Conservation (phyloP, 371 early-diverging fungal species). For the Mucor saturninus region DNA sequence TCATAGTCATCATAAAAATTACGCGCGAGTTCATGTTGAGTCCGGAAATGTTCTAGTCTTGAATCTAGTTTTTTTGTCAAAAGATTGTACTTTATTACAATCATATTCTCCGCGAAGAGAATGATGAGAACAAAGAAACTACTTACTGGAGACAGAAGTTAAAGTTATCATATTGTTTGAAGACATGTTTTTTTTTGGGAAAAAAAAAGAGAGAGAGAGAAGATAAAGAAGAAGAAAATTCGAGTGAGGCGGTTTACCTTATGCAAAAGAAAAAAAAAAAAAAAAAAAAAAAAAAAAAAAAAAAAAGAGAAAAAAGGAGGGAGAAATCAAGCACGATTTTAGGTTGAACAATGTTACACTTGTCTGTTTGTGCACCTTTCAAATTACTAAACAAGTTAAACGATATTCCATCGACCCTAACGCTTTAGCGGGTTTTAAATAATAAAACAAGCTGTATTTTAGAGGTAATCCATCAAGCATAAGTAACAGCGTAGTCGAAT, state of each 20-base stretch:
- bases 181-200: constrained; percentile 6
- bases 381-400: constrained; percentile 10
- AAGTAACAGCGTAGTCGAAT: too few species aligned
- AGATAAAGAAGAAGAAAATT: constrained; percentile 4
- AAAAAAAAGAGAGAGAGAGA: constrained; percentile 8
- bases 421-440: too few species aligned
- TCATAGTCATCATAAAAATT: constrained; percentile 53
- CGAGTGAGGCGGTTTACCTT: constrained; percentile 11
- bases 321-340: constrained; percentile 12
- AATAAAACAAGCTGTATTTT: too few species aligned
- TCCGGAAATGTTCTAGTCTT: constrained; percentile 42
- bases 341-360: constrained; percentile 27
- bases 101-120: background rate
- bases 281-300: too few species aligned
- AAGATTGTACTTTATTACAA: background rate
- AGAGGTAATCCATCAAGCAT: too few species aligned
- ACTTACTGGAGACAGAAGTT: constrained; percentile 21
- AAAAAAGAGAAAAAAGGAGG: constrained; percentile 1
- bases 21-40: constrained; percentile 47
- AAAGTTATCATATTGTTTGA: constrained; percentile 5
- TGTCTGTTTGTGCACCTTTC: constrained; percentile 20
- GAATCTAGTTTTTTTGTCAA: constrained; percentile 2
- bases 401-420: too few species aligned
- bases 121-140: too few species aligned
- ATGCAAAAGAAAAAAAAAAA: constrained; percentile 7